Base-by-base conservation (phyloP, 352 stramenopile genomes). In the Phytophthora rubi region DNA sequence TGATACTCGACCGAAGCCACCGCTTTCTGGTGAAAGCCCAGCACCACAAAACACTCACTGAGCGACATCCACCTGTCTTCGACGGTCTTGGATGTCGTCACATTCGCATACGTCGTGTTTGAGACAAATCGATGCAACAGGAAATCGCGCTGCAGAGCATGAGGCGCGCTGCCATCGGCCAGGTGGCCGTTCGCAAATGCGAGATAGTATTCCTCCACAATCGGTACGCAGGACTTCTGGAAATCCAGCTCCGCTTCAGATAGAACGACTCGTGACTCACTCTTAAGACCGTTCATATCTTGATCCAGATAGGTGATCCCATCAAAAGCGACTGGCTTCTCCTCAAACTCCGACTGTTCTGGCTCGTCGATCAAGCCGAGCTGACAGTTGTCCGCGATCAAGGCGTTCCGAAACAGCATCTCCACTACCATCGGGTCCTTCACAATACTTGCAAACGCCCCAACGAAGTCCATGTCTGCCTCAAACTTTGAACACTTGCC, bases 381-480 rank as follows among this genome's bases (percentile, higher is more conserved):
- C 71, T 73, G 73, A 39, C 57, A 75, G 42, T 78, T 78, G 44
- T 62, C 71, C 0, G 66, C 61, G 21, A 78, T 78, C 28, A 78
- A 57, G 10, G 72, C 72, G 9, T 39, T 45, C 0, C 37, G 28
- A 18, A 79, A 59, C 32, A 75, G 59, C 56, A 72, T 63, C 21
- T 60, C 65, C 33, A 86, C 57, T 10, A 70, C 64, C 15, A 23
- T 44, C 1, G 68, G 62, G 39, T 82, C 68, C 32, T 45, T 54
- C 10, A 82, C 59, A 15, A 84, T 33, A 6, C 18, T 42, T 6
- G 48, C 62, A 26, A 86, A 73, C 6, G 64, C 71, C 32, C 26
- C 44, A n/a, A 79, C 45, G 30, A 80, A 86, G 55, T 83, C 62
- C 54, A 82, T 73, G 39, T 72, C 58, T 30, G 64, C 63, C 16